These are phyloP conservation scores for Biscogniauxia marginata DNA, from an alignment of 2,329 filamentous ascomycete species.

Conservation along the genomic window DNA sequence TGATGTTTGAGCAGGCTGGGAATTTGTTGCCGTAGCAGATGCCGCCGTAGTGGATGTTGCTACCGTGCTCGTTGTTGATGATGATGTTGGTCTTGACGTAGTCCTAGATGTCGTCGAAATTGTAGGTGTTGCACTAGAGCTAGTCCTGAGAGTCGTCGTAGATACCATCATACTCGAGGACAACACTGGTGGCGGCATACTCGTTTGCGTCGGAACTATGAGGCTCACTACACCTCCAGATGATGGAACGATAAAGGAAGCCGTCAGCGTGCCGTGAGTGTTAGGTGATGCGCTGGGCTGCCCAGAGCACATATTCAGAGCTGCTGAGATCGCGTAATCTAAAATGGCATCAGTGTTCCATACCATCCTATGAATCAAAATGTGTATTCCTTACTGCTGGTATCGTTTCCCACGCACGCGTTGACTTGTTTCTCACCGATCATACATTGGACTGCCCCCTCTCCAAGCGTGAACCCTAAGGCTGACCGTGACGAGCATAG, in stretches of 20 bases:
- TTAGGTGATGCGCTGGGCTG: conserved; percentile 50
- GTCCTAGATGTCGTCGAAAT: conserved; percentile 4
- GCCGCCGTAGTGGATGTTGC: background rate
- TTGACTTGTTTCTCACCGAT: conserved; percentile 50
- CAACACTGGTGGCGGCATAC: conserved; percentile 1
- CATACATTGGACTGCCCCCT: conserved; percentile 68
- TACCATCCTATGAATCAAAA: conserved; percentile 14
- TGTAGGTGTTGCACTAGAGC: background rate
- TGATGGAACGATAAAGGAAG: conserved; percentile 47
- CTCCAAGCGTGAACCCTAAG: conserved; percentile 68
- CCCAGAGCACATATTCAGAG: conserved; percentile 58
- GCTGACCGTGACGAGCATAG: conserved; percentile 60
- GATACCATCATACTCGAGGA: conserved; percentile 8
- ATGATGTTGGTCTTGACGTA: conserved; percentile 6
- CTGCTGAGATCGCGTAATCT: conserved; percentile 30
- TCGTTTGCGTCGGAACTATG: conserved; percentile 9
- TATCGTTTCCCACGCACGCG: conserved; percentile 50
- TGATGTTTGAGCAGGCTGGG: conserved; percentile 8
- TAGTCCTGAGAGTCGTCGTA: conserved; percentile 12
- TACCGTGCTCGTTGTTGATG: conserved; percentile 8
- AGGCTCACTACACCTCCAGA: conserved; percentile 16
- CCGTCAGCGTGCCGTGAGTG: conserved; percentile 58
- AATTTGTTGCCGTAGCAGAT: conserved; percentile 5
- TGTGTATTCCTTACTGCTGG: conserved; percentile 33
- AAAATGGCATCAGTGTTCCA: conserved; percentile 12